Conservation (phyloP, 2,329 filamentous ascomycete genomes). For the Aureobasidium sp. region DNA sequence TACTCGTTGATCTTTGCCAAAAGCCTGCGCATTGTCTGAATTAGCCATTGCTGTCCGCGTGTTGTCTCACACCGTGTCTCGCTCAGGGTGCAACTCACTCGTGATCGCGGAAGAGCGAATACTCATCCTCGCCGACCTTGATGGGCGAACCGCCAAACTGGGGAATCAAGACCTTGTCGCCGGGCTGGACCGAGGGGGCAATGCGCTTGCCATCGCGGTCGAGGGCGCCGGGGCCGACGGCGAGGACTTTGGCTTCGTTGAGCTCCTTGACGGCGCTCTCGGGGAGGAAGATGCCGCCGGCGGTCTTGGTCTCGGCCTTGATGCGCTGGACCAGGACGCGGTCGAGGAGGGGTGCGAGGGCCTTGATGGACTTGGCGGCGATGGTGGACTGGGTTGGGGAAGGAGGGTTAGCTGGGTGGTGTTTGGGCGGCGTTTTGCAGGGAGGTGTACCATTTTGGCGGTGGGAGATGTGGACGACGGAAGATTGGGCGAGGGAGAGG, state of each 20-base stretch:
- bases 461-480: neutral
- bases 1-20: conserved; percentile 99
- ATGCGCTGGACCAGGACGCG: conserved; percentile 95
- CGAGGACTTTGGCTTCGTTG: conserved; percentile 93
- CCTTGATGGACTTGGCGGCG: conserved; percentile 88
- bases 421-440: neutral
- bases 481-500: conserved; percentile 1
- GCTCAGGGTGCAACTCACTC: too few relatives aligned
- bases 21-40: conserved; percentile 64
- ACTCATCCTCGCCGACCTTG: conserved; percentile 97
- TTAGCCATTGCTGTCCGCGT: too few relatives aligned
- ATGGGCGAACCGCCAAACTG: conserved; percentile 90
- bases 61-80: too few relatives aligned
- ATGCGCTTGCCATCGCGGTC: conserved; percentile 86
- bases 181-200: conserved; percentile 69
- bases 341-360: conserved; percentile 91
- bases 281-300: conserved; percentile 93
- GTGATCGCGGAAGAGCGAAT: conserved; percentile 89
- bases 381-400: conserved; percentile 24
- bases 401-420: neutral
- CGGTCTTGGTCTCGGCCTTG: conserved; percentile 95
- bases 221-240: conserved; percentile 80
- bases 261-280: conserved; percentile 96
- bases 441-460: conserved; percentile 20
- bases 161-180: conserved; percentile 92